Evolutionary conservation across 495 filamentous ascomycete species (phyloP).

Genomic region (Coniosporium apollinis): DNA sequence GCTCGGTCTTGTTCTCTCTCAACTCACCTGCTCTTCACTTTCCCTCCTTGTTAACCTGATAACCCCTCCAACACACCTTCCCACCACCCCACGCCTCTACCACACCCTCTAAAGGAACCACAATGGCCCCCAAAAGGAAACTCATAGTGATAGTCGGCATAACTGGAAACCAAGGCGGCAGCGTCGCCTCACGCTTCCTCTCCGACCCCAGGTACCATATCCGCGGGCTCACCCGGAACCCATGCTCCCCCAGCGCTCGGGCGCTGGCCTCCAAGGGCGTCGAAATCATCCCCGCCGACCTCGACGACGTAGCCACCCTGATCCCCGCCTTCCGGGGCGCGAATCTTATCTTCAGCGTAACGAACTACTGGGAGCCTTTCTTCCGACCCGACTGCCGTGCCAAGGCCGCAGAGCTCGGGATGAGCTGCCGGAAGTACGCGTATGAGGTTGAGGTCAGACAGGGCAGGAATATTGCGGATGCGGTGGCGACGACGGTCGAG

Average conservation of each 20-base stretch:
- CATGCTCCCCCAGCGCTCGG: constrained; percentile 22
- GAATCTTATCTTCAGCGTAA: constrained; percentile 33
- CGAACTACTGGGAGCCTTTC: constrained; percentile 31
- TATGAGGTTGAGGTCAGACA: constrained; percentile 9
- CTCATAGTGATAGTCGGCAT: constrained; percentile 21
- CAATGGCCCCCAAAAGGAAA: too few relatives aligned
- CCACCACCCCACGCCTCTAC: too few relatives aligned
- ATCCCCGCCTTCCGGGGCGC: constrained; percentile 27
- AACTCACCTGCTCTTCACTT: too few relatives aligned
- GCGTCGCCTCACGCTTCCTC: constrained; percentile 26
- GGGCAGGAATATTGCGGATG: constrained; percentile 10
- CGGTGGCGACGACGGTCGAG: constrained; percentile 3
- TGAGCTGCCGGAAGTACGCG: neutral
- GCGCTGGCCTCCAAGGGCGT: constrained; percentile 24
- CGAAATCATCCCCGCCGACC: constrained; percentile 28
- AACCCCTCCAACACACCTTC: too few relatives aligned
- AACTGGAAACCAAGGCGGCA: constrained; percentile 30
- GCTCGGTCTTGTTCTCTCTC: too few relatives aligned
- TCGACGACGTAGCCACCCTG: constrained; percentile 26
- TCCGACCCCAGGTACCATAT: constrained; percentile 13
- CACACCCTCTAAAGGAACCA: too few relatives aligned
- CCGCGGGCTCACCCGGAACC: constrained; percentile 32
- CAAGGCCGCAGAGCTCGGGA: neutral
- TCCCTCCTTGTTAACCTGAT: too few relatives aligned
- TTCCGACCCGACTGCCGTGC: too few relatives aligned